Evolutionary conservation across 805 yeast genomes (phyloP), one percentile per base, ranked within the genome.

Genomic region (Spathaspora gorwiae): DNA sequence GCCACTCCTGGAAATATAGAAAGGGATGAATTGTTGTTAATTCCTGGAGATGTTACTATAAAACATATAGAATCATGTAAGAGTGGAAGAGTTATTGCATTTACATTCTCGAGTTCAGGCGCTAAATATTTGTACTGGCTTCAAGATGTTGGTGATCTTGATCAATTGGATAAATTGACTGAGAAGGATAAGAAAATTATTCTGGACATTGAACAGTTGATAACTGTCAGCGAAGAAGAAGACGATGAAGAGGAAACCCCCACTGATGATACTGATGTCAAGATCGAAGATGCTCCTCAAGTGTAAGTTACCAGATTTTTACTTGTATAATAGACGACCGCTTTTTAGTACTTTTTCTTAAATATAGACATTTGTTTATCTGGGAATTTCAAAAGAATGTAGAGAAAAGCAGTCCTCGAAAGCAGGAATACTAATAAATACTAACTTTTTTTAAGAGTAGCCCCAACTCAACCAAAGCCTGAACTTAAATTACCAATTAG

Each of bases 11-110:
- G 73, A 24, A 74, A 69, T 41, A 42, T 42, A 26, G 80, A 75
- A 46, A 71, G 70, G 38, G 85, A 81, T 44, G 90, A 83, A 51
- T 71, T 87, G 47, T 70, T 87, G 52, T 78, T 88, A 37, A 81
- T 88, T 53, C 94, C 95, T 0, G 95, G 95, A 1, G 96, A 89
- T 57, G 92, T 86, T 43, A 79, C 83, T 37, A 87, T 90, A 81
- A 77, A 78, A 50, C 86, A 79, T 44, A 79, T 87, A 37, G 63
- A 72, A 42, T 79, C 87, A 27, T 85, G 95, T 62, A 76, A 67
- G 37, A 78, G 89, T 0, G 96, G 96, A 12, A 73, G 96, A 49
- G 90, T 89, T 12, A 83, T 80, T 53, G 81, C 83, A 24, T 72
- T 84, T 64, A 75, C 78, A 48, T 84, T 84, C 60, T 69, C 73